phyloP scores from a whole-genome alignment of 306 rosid genomes.

The Mimosa bimucronata region DNA sequence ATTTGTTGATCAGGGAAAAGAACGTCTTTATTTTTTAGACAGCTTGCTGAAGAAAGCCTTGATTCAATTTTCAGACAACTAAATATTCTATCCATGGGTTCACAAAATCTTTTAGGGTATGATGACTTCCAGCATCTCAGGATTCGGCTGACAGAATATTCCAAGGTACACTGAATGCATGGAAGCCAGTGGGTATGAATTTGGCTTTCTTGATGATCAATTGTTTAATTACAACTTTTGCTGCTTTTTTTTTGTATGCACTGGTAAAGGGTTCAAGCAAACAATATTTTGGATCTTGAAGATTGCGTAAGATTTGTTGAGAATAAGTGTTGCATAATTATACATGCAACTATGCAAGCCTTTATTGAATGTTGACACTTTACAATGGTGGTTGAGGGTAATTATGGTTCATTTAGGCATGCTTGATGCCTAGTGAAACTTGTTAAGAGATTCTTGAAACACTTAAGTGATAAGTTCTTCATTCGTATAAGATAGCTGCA shows the following conservation, averaged over 20 bases:
- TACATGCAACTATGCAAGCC: constrained; percentile 11
- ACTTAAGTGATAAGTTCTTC: constrained; percentile 19
- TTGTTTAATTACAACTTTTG: constrained; percentile 31
- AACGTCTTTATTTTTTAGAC: constrained; percentile 57
- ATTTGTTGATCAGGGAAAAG: constrained; percentile 66
- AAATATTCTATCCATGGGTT: constrained; percentile 43
- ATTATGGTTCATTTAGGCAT: not conserved
- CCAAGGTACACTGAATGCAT: constrained; percentile 54
- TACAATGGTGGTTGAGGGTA: not conserved
- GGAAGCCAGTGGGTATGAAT: constrained; percentile 29
- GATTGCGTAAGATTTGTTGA: not conserved
- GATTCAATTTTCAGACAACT: constrained; percentile 61
- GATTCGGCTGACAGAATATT: constrained; percentile 73
- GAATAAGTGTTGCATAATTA: constrained; percentile 13
- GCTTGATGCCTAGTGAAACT: not conserved
- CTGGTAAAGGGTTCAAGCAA: not conserved
- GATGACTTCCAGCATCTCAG: constrained; percentile 54
- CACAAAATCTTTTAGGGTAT: constrained; percentile 43
- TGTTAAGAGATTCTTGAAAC: constrained; percentile 28
- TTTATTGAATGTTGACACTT: not conserved
- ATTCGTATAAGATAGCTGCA: not conserved
- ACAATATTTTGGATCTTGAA: constrained; percentile 1
- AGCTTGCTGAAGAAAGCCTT: constrained; percentile 70
- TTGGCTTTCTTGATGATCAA: constrained; percentile 39
- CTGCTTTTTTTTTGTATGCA: constrained; percentile 8